Evolutionary conservation across 1,139 yeast species (phyloP).

Genomic region (Wickerhamomyces sp.): DNA sequence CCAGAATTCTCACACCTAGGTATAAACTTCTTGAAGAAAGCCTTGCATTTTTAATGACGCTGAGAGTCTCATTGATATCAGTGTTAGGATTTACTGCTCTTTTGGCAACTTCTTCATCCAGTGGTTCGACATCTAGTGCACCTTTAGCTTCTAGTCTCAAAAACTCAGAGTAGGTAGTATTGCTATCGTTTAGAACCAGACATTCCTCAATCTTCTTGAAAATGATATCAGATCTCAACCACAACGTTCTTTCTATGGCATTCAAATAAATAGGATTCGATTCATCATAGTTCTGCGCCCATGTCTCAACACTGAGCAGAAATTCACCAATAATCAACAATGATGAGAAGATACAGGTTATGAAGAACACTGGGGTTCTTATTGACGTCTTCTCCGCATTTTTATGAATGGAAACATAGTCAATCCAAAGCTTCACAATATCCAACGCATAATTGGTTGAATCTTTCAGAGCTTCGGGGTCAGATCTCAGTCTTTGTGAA

Average conservation of each 20-base stretch:
- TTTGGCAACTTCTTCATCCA: slow-evolving; percentile 40
- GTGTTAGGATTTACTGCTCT: slow-evolving; percentile 38
- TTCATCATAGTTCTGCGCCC: slow-evolving; percentile 33
- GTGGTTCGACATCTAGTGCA: slow-evolving; percentile 43
- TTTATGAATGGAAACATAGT: slow-evolving; percentile 54
- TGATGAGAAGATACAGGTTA: slow-evolving; percentile 62
- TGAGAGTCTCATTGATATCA: slow-evolving; percentile 35
- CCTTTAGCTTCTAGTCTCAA: slow-evolving; percentile 51
- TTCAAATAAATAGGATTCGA: slow-evolving; percentile 24
- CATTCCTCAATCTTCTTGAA: slow-evolving; percentile 54
- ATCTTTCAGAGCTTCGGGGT: slow-evolving; percentile 54
- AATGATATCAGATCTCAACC: slow-evolving; percentile 33
- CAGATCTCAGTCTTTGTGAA: slow-evolving; percentile 38
- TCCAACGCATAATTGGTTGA: slow-evolving; percentile 53
- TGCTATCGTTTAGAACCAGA: slow-evolving; percentile 39
- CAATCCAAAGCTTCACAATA: slow-evolving; percentile 63
- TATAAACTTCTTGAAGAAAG: slow-evolving; percentile 54
- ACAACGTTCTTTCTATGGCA: slow-evolving; percentile 32
- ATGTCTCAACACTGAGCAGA: slow-evolving; percentile 47
- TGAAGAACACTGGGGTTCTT: slow-evolving; percentile 69
- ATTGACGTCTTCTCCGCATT: slow-evolving; percentile 62
- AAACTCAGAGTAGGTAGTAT: slow-evolving; percentile 50
- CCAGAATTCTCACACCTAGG: slow-evolving; percentile 65
- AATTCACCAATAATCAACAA: slow-evolving; percentile 58
- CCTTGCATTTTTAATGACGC: slow-evolving; percentile 40